These are phyloP conservation scores for Aspergillus sp. DNA, from an alignment of 2,329 filamentous ascomycete genomes.

Conservation along the genomic window DNA sequence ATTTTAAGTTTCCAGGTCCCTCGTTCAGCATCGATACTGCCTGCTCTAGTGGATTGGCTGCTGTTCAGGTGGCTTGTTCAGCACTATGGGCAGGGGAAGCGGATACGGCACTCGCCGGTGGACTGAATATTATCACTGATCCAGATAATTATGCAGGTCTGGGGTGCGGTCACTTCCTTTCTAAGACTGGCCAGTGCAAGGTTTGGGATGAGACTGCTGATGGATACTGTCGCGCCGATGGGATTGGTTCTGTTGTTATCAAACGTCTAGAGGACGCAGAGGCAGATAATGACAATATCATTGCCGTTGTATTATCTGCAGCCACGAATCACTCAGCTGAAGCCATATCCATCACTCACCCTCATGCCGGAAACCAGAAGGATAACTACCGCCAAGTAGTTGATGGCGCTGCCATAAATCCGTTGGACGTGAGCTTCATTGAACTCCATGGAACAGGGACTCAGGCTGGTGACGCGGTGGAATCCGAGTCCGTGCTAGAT, in stretches of 20 bases:
- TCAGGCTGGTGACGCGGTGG: constrained; percentile 41
- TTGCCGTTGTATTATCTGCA: constrained; percentile 45
- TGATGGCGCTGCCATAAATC: constrained; percentile 35
- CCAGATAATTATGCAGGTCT: constrained; percentile 75
- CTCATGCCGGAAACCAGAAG: constrained; percentile 40
- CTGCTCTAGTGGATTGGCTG: constrained; percentile 62
- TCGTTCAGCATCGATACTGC: constrained; percentile 72
- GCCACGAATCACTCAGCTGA: constrained; percentile 46
- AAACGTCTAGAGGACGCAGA: constrained; percentile 53
- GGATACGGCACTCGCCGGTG: constrained; percentile 77
- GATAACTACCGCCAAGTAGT: constrained; percentile 40
- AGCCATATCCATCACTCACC: constrained; percentile 48
- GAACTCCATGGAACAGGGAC: constrained; percentile 46
- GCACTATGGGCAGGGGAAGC: constrained; percentile 72
- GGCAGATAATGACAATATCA: constrained; percentile 47
- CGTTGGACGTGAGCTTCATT: constrained; percentile 38
- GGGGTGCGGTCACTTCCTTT: constrained; percentile 49
- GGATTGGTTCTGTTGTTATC: constrained; percentile 50
- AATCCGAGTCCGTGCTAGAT: constrained; percentile 37
- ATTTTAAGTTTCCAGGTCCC: constrained; percentile 72
- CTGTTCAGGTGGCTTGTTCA: constrained; percentile 69
- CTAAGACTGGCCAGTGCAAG: constrained; percentile 47
- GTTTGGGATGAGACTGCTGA: constrained; percentile 51
- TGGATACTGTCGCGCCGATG: constrained; percentile 57
- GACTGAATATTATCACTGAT: constrained; percentile 70